These are phyloP conservation scores for Serendipita sp. DNA, from an alignment of 768 basidiomycete genomes.

Conservation along the genomic window DNA sequence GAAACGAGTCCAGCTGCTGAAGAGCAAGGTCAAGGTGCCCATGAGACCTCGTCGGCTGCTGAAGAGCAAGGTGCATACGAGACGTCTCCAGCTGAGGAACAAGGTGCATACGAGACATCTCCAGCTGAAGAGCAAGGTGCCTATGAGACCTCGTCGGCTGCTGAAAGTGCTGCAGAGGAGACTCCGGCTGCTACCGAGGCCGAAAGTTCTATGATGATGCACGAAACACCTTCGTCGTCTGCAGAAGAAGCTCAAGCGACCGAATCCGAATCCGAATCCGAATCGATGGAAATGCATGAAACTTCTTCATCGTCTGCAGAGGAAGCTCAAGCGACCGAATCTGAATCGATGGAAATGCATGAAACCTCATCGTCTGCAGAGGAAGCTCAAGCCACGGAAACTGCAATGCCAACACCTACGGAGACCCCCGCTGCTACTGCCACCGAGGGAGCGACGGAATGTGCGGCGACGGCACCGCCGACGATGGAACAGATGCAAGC, in stretches of 20 bases:
- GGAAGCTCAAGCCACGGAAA: not conserved
- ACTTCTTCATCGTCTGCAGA: no score
- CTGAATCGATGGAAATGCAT: no score
- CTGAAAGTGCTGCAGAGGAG: not conserved
- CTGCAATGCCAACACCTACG: not conserved
- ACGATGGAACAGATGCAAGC: slow-evolving; percentile 5
- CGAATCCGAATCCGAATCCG: not conserved
- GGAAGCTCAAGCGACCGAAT: no score
- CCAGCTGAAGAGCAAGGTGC: not conserved
- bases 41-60: not conserved
- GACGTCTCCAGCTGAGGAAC: not conserved
- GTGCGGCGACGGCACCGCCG: not conserved
- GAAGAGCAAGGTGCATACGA: not conserved
- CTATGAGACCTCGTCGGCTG: not conserved
- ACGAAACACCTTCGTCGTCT: not conserved
- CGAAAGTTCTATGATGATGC: not conserved
- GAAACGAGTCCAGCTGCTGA: not conserved
- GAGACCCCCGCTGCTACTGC: not conserved
- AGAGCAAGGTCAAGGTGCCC: not conserved
- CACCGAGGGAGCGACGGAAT: not conserved
- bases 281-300: no score
- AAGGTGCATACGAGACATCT: no score
- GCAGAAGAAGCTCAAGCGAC: not conserved
- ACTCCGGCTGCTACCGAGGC: not conserved
- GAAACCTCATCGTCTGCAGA: no score